Conservation (phyloP, 345 rosid genomes). For the Populus alba region DNA sequence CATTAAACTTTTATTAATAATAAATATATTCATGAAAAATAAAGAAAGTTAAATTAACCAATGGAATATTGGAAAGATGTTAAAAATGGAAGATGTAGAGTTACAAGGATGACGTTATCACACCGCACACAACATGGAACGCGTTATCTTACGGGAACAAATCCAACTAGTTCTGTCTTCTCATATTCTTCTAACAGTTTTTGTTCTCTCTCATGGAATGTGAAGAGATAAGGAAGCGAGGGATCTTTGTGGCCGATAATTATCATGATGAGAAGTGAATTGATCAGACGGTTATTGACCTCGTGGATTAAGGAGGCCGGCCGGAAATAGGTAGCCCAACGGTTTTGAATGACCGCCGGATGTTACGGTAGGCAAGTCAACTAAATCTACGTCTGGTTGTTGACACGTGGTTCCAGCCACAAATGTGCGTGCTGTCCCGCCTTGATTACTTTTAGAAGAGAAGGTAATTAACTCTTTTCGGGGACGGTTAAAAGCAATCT, state of each 20-base stretch:
- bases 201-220: neutral
- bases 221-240: neutral
- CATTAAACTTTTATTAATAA: no score
- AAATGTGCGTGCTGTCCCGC: neutral
- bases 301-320: neutral
- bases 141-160: neutral
- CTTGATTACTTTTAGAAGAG: no score
- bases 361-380: slow-evolving; percentile 11
- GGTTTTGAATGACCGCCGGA: neutral
- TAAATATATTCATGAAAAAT: no score
- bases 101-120: neutral
- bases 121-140: neutral
- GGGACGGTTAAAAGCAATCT: no score
- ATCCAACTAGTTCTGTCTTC: no score
- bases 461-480: no score
- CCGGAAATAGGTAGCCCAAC: no score
- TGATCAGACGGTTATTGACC: neutral
- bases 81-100: neutral
- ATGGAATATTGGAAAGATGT: neutral
- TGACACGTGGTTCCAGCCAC: slow-evolving; percentile 24
- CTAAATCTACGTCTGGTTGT: neutral
- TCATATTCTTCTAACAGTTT: no score
- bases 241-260: neutral
- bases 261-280: neutral
- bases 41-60: neutral